phyloP scores from a whole-genome alignment of 2,329 filamentous ascomycete species.

The Ascochyta clinopodiicola region DNA sequence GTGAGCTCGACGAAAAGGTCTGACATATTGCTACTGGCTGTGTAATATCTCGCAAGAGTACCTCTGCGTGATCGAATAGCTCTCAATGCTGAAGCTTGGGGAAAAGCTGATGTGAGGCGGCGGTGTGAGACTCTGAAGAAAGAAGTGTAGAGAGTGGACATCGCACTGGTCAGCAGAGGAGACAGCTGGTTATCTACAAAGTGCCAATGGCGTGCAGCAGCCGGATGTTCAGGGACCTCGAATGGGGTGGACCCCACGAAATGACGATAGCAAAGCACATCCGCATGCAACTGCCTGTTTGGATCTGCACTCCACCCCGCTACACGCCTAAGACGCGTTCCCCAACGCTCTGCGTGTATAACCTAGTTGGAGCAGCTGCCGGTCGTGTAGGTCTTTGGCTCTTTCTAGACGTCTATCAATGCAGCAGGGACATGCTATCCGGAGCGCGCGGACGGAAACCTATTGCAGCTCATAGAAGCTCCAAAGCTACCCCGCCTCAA shows the following conservation, averaged over 20 bases:
- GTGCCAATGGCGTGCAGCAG: slow-evolving; percentile 16
- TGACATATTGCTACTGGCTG: slow-evolving; percentile 47
- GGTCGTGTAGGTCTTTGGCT: slow-evolving; percentile 1
- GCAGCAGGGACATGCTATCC: not conserved
- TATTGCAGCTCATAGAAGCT: not conserved
- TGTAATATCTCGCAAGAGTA: slow-evolving; percentile 26
- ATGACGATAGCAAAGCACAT: slow-evolving; percentile 25
- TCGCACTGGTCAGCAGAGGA: slow-evolving; percentile 26
- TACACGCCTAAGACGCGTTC: slow-evolving; percentile 18
- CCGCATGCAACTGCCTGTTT: slow-evolving; percentile 37
- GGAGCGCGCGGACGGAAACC: slow-evolving; percentile 8
- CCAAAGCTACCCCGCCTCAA: slow-evolving; percentile 13
- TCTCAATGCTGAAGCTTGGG: slow-evolving; percentile 13
- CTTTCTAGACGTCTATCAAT: not conserved
- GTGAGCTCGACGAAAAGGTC: slow-evolving; percentile 66
- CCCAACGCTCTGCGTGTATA: slow-evolving; percentile 1
- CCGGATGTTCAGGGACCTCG: slow-evolving; percentile 7
- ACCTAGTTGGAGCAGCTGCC: not conserved
- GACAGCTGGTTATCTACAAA: slow-evolving; percentile 31
- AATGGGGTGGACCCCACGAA: slow-evolving; percentile 32
- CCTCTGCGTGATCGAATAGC: slow-evolving; percentile 11
- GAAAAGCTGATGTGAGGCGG: slow-evolving; percentile 1
- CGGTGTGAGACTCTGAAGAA: slow-evolving; percentile 25
- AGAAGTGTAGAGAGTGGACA: slow-evolving; percentile 31
- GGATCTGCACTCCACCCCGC: slow-evolving; percentile 19